phyloP scores from a whole-genome alignment of 2,329 filamentous ascomycete species.

The Pseudopithomyces maydicus region DNA sequence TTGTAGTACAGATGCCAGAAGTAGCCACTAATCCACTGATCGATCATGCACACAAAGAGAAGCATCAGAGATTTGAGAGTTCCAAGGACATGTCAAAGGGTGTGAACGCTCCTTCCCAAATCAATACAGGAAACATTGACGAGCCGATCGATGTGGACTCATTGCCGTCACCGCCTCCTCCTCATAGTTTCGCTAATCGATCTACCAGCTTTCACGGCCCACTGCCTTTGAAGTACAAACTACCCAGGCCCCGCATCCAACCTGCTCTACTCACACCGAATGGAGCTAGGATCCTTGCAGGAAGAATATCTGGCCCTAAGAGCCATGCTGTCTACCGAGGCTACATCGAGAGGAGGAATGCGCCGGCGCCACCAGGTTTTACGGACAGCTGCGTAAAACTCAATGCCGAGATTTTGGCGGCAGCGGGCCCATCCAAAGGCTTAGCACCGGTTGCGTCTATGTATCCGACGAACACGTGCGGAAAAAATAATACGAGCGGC shows the following conservation, averaged over 20 bases:
- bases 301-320: constrained; percentile 18
- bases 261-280: constrained; percentile 10
- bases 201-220: constrained; percentile 12
- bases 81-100: not conserved
- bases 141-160: constrained; percentile 33
- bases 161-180: constrained; percentile 12
- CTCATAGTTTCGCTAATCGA: constrained; percentile 19
- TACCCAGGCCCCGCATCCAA: constrained; percentile 8
- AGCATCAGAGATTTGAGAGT: not conserved
- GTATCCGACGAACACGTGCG: not conserved
- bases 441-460: not conserved
- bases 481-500: not conserved
- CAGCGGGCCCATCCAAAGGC: not conserved
- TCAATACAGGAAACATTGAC: constrained; percentile 18
- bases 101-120: not conserved
- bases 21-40: too few relatives aligned
- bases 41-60: not conserved
- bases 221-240: constrained; percentile 5
- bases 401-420: not conserved
- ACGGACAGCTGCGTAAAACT: not conserved
- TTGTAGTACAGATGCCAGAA: not conserved
- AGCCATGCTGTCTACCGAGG: constrained; percentile 22
- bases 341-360: constrained; percentile 15
- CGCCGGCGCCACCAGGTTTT: constrained; percentile 1
- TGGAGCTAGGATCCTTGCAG: constrained; percentile 8